Conservation (phyloP, 345 rosid species). For the Brassica juncea region DNA sequence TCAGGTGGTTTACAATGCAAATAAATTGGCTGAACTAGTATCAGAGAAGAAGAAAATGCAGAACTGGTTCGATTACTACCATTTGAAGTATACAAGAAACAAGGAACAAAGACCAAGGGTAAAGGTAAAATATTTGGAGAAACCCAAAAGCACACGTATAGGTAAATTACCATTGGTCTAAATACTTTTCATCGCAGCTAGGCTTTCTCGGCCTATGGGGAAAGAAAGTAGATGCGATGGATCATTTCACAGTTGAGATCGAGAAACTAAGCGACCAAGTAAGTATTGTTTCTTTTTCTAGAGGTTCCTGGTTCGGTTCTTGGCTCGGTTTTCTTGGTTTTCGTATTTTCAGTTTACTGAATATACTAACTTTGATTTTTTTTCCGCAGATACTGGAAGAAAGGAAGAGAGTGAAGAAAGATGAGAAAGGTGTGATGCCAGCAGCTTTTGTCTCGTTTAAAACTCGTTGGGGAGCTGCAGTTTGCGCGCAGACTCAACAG, state of each 20-base stretch:
- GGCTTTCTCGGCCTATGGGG: conserved; percentile 88
- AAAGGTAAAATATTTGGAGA: conserved; percentile 53
- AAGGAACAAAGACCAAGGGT: conserved; percentile 47
- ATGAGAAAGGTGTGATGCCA: conserved; percentile 75
- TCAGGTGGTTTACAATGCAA: conserved; percentile 87
- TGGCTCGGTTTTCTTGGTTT: not conserved
- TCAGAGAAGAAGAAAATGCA: conserved; percentile 61
- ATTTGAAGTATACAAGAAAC: conserved; percentile 61
- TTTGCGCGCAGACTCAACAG: conserved; percentile 97
- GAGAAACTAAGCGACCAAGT: conserved; percentile 71
- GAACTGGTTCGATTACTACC: conserved; percentile 89
- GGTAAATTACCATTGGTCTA: not conserved
- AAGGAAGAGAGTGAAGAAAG: conserved; percentile 60
- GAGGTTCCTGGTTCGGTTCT: not conserved
- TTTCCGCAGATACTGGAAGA: conserved; percentile 62
- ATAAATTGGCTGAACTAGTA: conserved; percentile 71
- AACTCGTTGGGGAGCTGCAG: conserved; percentile 97
- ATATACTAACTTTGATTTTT: not conserved
- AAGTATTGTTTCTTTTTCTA: conserved; percentile 37
- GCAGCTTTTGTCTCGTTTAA: conserved; percentile 96
- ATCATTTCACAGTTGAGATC: conserved; percentile 57
- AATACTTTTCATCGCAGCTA: not conserved
- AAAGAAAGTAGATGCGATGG: conserved; percentile 75
- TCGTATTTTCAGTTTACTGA: not conserved
- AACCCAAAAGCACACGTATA: conserved; percentile 38